Evolutionary conservation across 176 grass and related monocot species (phyloP).

Genomic region (Pharus latifolius): DNA sequence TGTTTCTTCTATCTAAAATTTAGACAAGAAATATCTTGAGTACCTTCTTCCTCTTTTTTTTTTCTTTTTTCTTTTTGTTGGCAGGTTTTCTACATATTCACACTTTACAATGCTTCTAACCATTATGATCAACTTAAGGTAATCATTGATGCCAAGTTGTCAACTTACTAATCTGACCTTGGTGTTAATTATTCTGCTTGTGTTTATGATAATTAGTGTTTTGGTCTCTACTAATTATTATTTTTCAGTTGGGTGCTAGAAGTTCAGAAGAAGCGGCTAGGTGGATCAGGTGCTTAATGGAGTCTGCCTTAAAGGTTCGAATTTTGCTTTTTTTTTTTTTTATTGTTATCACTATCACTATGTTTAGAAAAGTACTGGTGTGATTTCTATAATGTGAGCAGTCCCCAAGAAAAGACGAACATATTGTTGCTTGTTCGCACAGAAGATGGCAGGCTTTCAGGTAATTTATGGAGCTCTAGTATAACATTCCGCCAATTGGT

Average conservation of each 20-base stretch:
- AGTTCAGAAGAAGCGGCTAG: conserved; percentile 95
- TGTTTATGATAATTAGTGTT: not conserved
- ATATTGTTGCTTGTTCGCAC: conserved; percentile 53
- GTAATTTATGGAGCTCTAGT: conserved; percentile 20
- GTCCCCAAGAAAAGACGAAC: conserved; percentile 57
- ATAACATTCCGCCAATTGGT: conserved; percentile 7
- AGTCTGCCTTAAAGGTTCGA: conserved; percentile 62
- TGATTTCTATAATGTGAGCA: conserved; percentile 17
- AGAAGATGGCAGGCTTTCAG: conserved; percentile 81
- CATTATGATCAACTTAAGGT: conserved; percentile 88
- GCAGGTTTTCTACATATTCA: conserved; percentile 92
- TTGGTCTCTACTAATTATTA: conserved; percentile 1
- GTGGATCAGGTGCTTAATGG: conserved; percentile 82
- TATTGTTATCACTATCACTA: not conserved
- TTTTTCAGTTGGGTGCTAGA: conserved; percentile 82
- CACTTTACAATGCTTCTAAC: conserved; percentile 77
- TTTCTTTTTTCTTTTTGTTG: too few relatives aligned
- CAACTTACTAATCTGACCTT: not conserved
- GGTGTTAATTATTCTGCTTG: conserved; percentile 7
- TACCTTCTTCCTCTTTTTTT: not conserved
- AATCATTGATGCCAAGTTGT: not conserved
- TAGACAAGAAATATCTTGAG: not conserved
- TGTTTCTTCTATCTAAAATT: not conserved
- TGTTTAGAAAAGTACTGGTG: conserved; percentile 20
- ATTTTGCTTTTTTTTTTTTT: conserved; percentile 32